Evolutionary conservation across 768 basidiomycete species (phyloP), one percentile per base, ranked within the genome.

Genomic region (Russula emetica): DNA sequence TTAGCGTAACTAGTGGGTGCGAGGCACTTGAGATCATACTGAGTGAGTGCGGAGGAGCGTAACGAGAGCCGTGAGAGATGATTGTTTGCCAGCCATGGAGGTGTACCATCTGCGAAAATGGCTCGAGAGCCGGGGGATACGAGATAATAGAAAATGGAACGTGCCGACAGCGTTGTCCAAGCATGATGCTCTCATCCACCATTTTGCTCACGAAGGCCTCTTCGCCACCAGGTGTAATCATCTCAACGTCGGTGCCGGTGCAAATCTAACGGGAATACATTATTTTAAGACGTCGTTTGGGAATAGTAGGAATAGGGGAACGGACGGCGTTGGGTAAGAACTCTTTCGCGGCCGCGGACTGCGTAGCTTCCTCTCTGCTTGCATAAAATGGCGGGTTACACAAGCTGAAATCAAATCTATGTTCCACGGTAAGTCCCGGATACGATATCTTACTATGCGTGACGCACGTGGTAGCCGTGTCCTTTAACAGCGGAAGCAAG

Each of bases 301-400:
- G 16, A 22, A 30, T 5, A 9, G 20, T 2, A 51, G 42, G 53
- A 49, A 38, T 4, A 18, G 22, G 30, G 38, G 16, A 20, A 76
- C 84, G 51, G 70, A 94, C 94, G 2, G 90, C 89, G 68, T 78
- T 85, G 0, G 96, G 89, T 7, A 76, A 77, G 16, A 78, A 72
- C 53, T 83, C 83, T 69, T 98, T 98, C 7, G 76, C 75, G 22
- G 80, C 80, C 0, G 85, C 82, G 2, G 85, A 85, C 2, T 74
- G 71, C 0, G 70, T 67, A 9, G 94, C 80, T 62, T 98, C 96
- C 34, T 85, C 83, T 0, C 73, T 70, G 61, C 85, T 90, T n/a
- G 78, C 72, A 71, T 97, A 98, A 74, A 99, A 99, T 0, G 96
- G 96, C 0, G 96, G 96, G 73, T 98, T 99, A 75, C 95, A 98